Evolutionary conservation across 257 asterid genomes (phyloP).

Genomic region (Ilex asprella): DNA sequence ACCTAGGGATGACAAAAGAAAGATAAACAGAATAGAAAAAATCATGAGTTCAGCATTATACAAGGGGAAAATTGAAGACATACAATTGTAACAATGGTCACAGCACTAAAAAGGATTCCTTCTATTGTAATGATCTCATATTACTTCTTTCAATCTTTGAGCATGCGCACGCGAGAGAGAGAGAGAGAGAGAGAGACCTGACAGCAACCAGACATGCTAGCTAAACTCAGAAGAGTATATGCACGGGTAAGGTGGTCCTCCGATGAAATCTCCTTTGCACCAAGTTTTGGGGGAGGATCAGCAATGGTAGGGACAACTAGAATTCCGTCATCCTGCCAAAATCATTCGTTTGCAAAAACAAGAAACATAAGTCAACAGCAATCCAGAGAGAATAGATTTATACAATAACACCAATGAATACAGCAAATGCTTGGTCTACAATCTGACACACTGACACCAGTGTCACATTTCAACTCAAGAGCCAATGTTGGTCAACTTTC

Average conservation of each 20-base stretch:
- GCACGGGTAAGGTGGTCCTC: conserved; percentile 60
- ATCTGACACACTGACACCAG: no score
- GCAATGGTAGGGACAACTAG: conserved; percentile 66
- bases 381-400: no score
- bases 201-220: conserved; percentile 97
- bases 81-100: no score
- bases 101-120: no score
- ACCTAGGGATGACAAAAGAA: conserved; percentile 40
- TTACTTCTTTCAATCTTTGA: background rate
- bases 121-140: no score
- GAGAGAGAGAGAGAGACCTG: conserved; percentile 54
- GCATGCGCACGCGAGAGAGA: background rate
- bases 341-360: no score
- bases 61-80: no score
- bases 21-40: background rate
- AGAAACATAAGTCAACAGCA: no score
- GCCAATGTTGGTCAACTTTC: no score
- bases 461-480: no score
- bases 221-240: conserved; percentile 61
- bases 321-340: conserved; percentile 80
- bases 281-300: conserved; percentile 79
- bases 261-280: conserved; percentile 56
- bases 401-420: no score
- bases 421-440: no score
- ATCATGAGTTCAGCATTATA: background rate